phyloP scores from a whole-genome alignment of 306 rosid species.

The Glycine soja region DNA sequence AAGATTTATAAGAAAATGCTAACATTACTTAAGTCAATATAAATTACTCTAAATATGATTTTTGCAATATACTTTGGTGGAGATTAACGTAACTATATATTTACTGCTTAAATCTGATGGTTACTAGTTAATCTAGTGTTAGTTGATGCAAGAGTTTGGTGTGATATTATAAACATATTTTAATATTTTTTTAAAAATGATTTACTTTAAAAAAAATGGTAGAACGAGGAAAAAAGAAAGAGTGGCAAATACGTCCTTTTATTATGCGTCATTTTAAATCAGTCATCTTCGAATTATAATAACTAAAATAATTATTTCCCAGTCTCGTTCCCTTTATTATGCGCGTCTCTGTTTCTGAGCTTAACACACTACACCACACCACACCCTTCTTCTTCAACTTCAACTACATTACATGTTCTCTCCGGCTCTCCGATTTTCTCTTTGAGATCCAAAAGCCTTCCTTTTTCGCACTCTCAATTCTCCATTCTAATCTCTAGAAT shows the following conservation, averaged over 20 bases:
- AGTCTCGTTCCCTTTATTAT: background rate
- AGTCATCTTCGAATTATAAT: background rate
- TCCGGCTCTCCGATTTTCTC: conserved; percentile 34
- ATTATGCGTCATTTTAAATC: background rate
- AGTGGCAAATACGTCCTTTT: conserved; percentile 16
- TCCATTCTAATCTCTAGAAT: conserved; percentile 36
- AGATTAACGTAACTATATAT: too few species aligned
- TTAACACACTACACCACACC: background rate
- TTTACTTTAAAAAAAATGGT: background rate
- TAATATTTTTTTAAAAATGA: too few species aligned
- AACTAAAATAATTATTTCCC: background rate
- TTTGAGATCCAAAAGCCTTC: conserved; percentile 47
- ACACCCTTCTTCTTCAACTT: conserved; percentile 38
- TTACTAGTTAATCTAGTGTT: too few species aligned
- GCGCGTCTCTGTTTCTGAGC: conserved; percentile 12
- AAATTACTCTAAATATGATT: too few species aligned
- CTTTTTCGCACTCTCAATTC: conserved; percentile 30
- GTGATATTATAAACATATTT: too few species aligned
- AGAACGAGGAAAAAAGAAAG: background rate
- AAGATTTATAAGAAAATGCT: too few species aligned
- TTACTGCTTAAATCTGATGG: too few species aligned
- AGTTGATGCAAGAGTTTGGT: too few species aligned
- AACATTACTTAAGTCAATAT: too few species aligned
- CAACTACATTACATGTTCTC: background rate
- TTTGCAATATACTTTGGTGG: too few species aligned